Evolutionary conservation across 2,329 filamentous ascomycete species (phyloP).

Genomic region (Hirsutella thompsonii): DNA sequence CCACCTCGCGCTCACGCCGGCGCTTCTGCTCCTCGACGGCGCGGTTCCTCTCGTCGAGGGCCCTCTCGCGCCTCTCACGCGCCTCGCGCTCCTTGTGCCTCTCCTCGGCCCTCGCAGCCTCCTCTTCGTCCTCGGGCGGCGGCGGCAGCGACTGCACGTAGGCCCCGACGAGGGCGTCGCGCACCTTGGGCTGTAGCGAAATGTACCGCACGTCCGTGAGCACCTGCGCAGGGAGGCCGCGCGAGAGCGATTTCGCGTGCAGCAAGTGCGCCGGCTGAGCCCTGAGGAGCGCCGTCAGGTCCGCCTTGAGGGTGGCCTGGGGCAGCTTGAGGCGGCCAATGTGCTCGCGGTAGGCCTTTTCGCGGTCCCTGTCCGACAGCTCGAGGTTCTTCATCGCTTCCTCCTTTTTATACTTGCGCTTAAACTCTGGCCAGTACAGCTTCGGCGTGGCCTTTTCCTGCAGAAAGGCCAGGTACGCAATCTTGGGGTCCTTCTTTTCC

Average conservation of each 20-base stretch:
- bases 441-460: slow-evolving; percentile 76
- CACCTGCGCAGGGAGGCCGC: slow-evolving; percentile 47
- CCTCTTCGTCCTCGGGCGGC: slow-evolving; percentile 32
- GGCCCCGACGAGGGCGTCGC: slow-evolving; percentile 53
- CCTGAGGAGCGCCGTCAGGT: slow-evolving; percentile 53
- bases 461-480: slow-evolving; percentile 72
- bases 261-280: slow-evolving; percentile 43
- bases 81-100: slow-evolving; percentile 38
- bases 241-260: slow-evolving; percentile 43
- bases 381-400: slow-evolving; percentile 62
- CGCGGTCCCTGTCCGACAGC: slow-evolving; percentile 62
- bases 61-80: slow-evolving; percentile 48
- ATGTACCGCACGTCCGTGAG: slow-evolving; percentile 58
- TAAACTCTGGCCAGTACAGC: slow-evolving; percentile 96
- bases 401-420: slow-evolving; percentile 77
- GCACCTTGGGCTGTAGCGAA: slow-evolving; percentile 44
- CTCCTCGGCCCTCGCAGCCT: slow-evolving; percentile 29
- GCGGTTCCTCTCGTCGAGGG: slow-evolving; percentile 51
- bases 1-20: slow-evolving; percentile 43
- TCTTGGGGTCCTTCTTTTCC: slow-evolving; percentile 69
- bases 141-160: slow-evolving; percentile 52
- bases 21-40: slow-evolving; percentile 51
- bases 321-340: slow-evolving; percentile 54
- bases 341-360: slow-evolving; percentile 69
- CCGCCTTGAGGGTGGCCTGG: slow-evolving; percentile 52